Percentiles rank a stretch among this genome's conserved stretches.
Evolutionary conservation across 2,329 filamentous ascomycete species (phyloP).

Genomic region (Penicillium thymicola): DNA sequence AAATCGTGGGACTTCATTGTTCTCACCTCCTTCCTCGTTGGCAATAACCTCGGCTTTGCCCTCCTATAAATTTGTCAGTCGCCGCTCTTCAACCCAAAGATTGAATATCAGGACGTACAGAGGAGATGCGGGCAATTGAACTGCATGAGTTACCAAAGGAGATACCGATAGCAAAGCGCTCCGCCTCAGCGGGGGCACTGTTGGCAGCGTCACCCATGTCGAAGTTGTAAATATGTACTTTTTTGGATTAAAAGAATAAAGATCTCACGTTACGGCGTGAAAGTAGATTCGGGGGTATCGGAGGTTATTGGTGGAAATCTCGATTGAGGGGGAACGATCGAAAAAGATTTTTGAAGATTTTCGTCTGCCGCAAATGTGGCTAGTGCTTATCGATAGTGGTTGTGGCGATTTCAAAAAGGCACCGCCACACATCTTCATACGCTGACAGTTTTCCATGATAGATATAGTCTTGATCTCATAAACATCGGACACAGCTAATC

Average conservation of each 20-base stretch:
- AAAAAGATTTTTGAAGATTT: constrained; percentile 39
- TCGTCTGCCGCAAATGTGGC: constrained; percentile 30
- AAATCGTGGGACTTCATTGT: constrained; percentile 17
- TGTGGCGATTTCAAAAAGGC: constrained; percentile 24
- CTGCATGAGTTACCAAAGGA: constrained; percentile 98
- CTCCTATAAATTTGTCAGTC: constrained; percentile 51
- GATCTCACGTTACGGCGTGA: constrained; percentile 17
- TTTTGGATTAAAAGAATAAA: constrained; percentile 10
- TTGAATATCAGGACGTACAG: constrained; percentile 40
- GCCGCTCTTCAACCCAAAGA: background rate
- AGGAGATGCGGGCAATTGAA: constrained; percentile 85
- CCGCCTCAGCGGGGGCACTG: constrained; percentile 46
- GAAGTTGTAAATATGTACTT: constrained; percentile 13
- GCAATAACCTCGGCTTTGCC: constrained; percentile 97
- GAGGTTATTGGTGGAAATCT: constrained; percentile 19
- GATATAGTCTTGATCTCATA: background rate
- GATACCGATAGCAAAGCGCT: constrained; percentile 79
- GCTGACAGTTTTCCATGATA: no score
- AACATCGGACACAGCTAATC: background rate
- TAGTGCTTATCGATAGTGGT: constrained; percentile 35
- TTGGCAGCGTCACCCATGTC: constrained; percentile 54
- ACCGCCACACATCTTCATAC: background rate
- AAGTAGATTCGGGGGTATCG: constrained; percentile 15
- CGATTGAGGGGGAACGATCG: constrained; percentile 23
- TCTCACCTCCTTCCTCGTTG: constrained; percentile 91